A percentile compares a stretch with the other conserved stretches of the same genome.
These are phyloP conservation scores for Stephanodiscus triporus DNA, from an alignment of 108 stramenopile species.

Conservation along the genomic window DNA sequence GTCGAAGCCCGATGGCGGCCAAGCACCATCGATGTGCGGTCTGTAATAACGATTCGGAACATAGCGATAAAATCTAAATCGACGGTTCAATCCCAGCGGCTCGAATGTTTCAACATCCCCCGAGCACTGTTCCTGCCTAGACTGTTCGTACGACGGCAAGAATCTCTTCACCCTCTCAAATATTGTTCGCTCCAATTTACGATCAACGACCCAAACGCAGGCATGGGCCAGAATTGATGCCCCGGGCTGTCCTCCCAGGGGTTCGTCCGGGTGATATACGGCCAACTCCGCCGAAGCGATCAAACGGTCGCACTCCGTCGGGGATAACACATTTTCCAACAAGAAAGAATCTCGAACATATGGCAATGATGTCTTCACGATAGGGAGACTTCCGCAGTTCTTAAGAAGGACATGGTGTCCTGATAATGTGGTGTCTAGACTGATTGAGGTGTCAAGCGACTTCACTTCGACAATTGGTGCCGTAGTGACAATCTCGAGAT, in stretches of 20 bases:
- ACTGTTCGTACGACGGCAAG: constrained; percentile 18
- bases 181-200: constrained; percentile 19
- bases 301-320: constrained; percentile 49
- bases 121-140: constrained; percentile 2
- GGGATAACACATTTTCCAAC: constrained; percentile 52
- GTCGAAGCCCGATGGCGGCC: constrained; percentile 57
- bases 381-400: neutral
- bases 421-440: constrained; percentile 7
- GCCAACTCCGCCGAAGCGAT: constrained; percentile 36
- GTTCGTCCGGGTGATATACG: constrained; percentile 61
- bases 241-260: constrained; percentile 37
- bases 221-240: constrained; percentile 33
- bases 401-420: constrained; percentile 1
- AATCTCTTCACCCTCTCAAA: constrained; percentile 28
- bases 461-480: neutral
- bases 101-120: constrained; percentile 5
- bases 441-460: neutral
- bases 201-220: constrained; percentile 39
- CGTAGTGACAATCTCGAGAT: constrained; percentile 30
- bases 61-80: constrained; percentile 70
- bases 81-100: constrained; percentile 54
- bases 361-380: constrained; percentile 39
- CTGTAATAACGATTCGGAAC: constrained; percentile 56
- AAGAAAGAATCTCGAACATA: constrained; percentile 46
- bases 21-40: constrained; percentile 74